Evolutionary conservation across 495 filamentous ascomycete genomes (phyloP).

Genomic region (Tuber calosporum): DNA sequence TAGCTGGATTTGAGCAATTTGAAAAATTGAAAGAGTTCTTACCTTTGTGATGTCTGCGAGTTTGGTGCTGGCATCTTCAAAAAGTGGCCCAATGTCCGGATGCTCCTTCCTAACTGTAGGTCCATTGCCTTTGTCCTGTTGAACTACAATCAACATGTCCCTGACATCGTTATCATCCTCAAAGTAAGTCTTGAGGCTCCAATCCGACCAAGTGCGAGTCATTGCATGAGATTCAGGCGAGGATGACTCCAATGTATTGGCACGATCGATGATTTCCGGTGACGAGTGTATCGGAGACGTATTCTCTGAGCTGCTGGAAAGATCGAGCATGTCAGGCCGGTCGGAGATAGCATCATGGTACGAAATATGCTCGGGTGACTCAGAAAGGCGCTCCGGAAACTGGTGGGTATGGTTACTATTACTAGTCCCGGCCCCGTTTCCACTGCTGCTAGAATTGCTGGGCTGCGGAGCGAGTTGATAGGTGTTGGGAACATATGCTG

Average conservation of each 20-base stretch:
- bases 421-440: conserved; percentile 3
- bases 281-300: conserved; percentile 55
- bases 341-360: conserved; percentile 48
- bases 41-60: conserved; percentile 73
- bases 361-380: conserved; percentile 71
- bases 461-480: conserved; percentile 29
- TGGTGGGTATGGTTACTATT: conserved; percentile 13
- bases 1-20: conserved; percentile 22
- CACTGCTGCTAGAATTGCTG: conserved; percentile 18
- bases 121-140: conserved; percentile 73
- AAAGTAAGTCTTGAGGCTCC: conserved; percentile 75
- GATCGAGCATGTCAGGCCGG: conserved; percentile 56
- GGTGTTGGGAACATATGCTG: conserved; percentile 16
- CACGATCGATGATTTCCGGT: conserved; percentile 54
- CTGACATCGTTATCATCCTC: conserved; percentile 87
- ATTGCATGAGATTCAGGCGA: conserved; percentile 34
- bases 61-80: conserved; percentile 73
- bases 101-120: conserved; percentile 61
- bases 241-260: conserved; percentile 42
- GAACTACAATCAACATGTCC: conserved; percentile 82
- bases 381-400: conserved; percentile 54
- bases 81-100: conserved; percentile 71
- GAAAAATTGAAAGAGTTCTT: conserved; percentile 39
- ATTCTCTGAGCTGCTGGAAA: conserved; percentile 59
- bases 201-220: conserved; percentile 67